These are phyloP conservation scores for Colletotrichum sp. DNA, from an alignment of 2,329 filamentous ascomycete species.

Conservation along the genomic window DNA sequence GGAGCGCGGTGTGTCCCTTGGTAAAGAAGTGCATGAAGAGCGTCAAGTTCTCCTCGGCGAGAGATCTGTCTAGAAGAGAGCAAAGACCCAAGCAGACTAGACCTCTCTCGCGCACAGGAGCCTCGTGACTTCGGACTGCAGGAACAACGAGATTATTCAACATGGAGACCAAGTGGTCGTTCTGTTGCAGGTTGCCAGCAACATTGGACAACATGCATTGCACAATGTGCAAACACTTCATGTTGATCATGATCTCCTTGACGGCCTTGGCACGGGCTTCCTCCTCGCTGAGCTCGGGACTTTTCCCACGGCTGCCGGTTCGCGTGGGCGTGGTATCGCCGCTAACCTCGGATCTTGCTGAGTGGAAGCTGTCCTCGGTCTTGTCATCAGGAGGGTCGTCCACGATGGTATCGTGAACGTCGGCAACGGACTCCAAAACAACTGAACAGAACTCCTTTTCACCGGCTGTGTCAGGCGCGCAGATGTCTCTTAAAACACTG, in stretches of 20 bases:
- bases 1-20: slow-evolving; percentile 88
- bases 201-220: slow-evolving; percentile 98
- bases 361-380: slow-evolving; percentile 83
- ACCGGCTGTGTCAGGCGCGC: slow-evolving; percentile 73
- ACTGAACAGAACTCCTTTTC: slow-evolving; percentile 85
- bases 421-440: slow-evolving; percentile 91
- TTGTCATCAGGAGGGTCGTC: slow-evolving; percentile 66
- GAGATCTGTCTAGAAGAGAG: slow-evolving; percentile 86
- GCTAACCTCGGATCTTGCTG: slow-evolving; percentile 85
- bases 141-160: slow-evolving; percentile 96
- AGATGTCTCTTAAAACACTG: slow-evolving; percentile 82
- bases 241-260: slow-evolving; percentile 93
- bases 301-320: slow-evolving; percentile 45
- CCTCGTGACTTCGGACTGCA: slow-evolving; percentile 91
- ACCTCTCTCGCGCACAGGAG: slow-evolving; percentile 89
- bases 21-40: slow-evolving; percentile 96
- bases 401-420: slow-evolving; percentile 93
- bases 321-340: slow-evolving; percentile 63
- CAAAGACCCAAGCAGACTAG: slow-evolving; percentile 89
- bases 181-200: slow-evolving; percentile 83
- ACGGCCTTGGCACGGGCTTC: slow-evolving; percentile 78
- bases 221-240: slow-evolving; percentile 97
- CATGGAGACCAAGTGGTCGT: slow-evolving; percentile 94
- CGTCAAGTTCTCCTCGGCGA: slow-evolving; percentile 89
- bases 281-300: slow-evolving; percentile 61